A percentile compares a stretch with the other conserved stretches of the same genome.
Conservation (phyloP, 1,139 yeast species). For the Meyerozyma guilliermondii region DNA sequence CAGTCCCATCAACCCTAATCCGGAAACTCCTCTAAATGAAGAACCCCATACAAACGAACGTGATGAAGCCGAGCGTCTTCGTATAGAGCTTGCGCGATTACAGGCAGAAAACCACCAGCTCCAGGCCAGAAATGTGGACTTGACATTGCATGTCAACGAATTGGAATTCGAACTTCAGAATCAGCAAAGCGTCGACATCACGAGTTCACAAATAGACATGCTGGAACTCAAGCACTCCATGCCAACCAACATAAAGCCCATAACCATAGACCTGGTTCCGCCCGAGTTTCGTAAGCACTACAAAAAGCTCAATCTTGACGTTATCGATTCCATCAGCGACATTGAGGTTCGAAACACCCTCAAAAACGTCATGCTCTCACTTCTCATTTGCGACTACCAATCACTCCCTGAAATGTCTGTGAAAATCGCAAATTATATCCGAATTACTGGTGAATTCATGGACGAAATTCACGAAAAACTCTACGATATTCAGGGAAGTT, state of each 20-base stretch:
- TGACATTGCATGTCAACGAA: conserved; percentile 6
- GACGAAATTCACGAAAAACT: conserved; percentile 8
- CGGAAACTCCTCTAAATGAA: neutral
- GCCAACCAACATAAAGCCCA: neutral
- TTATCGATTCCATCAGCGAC: conserved; percentile 7
- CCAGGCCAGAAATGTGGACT: conserved; percentile 7
- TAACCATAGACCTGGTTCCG: neutral
- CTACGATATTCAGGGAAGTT: conserved; percentile 4
- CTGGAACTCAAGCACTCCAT: neutral
- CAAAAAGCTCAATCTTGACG: conserved; percentile 7
- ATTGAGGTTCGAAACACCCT: conserved; percentile 7
- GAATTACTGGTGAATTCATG: conserved; percentile 7
- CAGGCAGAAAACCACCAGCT: conserved; percentile 6
- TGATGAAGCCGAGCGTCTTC: neutral
- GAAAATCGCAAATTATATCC: conserved; percentile 8
- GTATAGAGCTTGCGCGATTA: conserved; percentile 3
- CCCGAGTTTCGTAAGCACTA: conserved; percentile 9
- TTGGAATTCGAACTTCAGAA: conserved; percentile 4
- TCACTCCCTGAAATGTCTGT: conserved; percentile 6
- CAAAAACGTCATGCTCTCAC: conserved; percentile 12
- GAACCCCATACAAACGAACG: neutral
- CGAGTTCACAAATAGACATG: neutral
- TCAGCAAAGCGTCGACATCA: conserved; percentile 1
- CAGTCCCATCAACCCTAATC: neutral
- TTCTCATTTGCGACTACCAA: conserved; percentile 11